Percentiles rank a stretch among this genome's conserved stretches.
phyloP scores from a whole-genome alignment of 2,329 filamentous ascomycete species.

The Magnaporthiopsis incrustans region DNA sequence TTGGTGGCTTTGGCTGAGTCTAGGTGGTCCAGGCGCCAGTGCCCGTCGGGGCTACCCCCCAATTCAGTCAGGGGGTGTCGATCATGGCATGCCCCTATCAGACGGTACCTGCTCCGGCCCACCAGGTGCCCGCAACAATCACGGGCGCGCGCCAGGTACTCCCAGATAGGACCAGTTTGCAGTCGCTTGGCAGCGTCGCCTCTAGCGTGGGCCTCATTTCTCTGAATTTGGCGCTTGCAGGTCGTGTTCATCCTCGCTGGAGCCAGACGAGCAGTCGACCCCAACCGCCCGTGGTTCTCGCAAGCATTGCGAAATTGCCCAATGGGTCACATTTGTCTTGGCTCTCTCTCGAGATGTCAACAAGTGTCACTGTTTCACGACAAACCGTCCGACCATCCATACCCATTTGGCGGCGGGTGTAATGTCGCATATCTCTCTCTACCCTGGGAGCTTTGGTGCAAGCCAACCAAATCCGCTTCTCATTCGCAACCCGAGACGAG shows the following conservation, averaged over 20 bases:
- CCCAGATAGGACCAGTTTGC: not conserved
- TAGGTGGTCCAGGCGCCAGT: not conserved
- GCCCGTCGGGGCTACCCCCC: too few species aligned
- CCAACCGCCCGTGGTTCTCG: not conserved
- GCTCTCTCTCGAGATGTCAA: not conserved
- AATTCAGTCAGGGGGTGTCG: not conserved
- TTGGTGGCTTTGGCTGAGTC: slow-evolving; percentile 1
- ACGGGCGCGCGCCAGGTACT: not conserved
- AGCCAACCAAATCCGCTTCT: not conserved
- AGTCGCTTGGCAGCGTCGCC: not conserved
- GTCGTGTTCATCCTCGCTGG: not conserved
- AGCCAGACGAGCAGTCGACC: not conserved
- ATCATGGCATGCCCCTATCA: not conserved
- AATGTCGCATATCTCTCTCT: not conserved
- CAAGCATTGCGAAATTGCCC: not conserved
- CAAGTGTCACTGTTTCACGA: not conserved
- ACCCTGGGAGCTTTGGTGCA: not conserved
- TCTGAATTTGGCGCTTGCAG: not conserved
- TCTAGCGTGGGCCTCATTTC: not conserved
- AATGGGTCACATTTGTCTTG: not conserved
- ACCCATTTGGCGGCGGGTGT: not conserved
- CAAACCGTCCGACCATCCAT: too few species aligned
- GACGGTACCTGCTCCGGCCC: not conserved
- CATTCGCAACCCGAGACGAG: not conserved
- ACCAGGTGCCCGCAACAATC: not conserved